Percentiles rank a stretch among this genome's conserved stretches.
phyloP scores from a whole-genome alignment of 306 rosid genomes.

The Elaeagnus macrophylla region DNA sequence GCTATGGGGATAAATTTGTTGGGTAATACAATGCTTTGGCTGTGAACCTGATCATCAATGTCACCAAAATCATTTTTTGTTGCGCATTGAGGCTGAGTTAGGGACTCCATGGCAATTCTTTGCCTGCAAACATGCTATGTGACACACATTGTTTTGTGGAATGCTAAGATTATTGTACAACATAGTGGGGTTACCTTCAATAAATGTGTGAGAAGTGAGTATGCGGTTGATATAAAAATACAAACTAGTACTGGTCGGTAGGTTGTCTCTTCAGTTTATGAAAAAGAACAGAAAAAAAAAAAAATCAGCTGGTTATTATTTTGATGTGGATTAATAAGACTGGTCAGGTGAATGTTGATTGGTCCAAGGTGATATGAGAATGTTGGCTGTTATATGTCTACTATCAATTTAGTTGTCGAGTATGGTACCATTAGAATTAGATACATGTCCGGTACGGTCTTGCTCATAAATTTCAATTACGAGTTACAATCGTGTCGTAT shows the following conservation, averaged over 20 bases:
- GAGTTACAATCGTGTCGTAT: too few species aligned
- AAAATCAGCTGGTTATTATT: too few species aligned
- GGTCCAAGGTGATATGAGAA: too few species aligned
- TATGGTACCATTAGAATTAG: too few species aligned
- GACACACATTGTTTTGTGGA: constrained; percentile 8
- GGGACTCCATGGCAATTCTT: constrained; percentile 37
- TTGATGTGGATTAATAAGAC: too few species aligned
- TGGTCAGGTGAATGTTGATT: too few species aligned
- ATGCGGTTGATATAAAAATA: constrained; percentile 43
- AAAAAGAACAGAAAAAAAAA: not conserved
- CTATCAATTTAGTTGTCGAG: too few species aligned
- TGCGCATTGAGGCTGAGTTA: constrained; percentile 26
- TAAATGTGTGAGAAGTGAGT: constrained; percentile 63
- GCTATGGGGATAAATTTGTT: constrained; percentile 35
- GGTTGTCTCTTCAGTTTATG: constrained; percentile 22
- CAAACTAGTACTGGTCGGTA: constrained; percentile 38
- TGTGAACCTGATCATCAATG: constrained; percentile 36
- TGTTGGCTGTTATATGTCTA: too few species aligned
- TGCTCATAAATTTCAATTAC: too few species aligned
- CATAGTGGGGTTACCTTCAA: constrained; percentile 8
- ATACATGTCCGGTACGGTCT: too few species aligned
- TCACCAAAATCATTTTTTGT: constrained; percentile 20
- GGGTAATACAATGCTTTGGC: constrained; percentile 60
- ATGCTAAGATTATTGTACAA: constrained; percentile 12
- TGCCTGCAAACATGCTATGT: constrained; percentile 22